phyloP scores from a whole-genome alignment of 2,329 filamentous ascomycete species.

The Alternaria dauci region DNA sequence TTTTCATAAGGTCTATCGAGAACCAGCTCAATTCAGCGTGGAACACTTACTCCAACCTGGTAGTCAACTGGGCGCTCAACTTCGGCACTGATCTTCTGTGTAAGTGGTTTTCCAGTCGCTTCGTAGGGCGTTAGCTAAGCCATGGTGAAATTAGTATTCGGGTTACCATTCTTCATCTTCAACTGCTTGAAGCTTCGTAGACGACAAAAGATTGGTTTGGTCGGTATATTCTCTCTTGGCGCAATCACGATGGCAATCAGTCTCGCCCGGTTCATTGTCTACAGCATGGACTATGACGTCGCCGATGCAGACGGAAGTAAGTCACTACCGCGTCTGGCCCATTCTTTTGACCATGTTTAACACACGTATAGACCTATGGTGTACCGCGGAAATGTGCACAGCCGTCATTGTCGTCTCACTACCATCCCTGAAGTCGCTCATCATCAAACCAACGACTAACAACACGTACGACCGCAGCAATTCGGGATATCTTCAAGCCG shows the following conservation, averaged over 20 bases:
- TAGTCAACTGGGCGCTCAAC: conserved; percentile 29
- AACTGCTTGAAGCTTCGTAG: conserved; percentile 32
- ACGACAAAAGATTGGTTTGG: conserved; percentile 33
- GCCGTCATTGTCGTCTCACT: conserved; percentile 32
- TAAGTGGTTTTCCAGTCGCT: not conserved
- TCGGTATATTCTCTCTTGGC: conserved; percentile 33
- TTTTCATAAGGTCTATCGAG: conserved; percentile 21
- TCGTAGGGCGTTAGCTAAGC: not conserved
- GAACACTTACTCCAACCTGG: conserved; percentile 25
- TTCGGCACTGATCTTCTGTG: conserved; percentile 30
- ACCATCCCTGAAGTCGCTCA: conserved; percentile 28
- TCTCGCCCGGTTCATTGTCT: conserved; percentile 31
- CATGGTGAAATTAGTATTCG: conserved; percentile 21
- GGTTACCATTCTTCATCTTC: conserved; percentile 33
- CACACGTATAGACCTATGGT: conserved; percentile 28
- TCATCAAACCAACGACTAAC: conserved; percentile 17
- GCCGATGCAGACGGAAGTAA: conserved; percentile 32
- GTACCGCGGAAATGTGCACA: conserved; percentile 35
- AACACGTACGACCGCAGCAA: conserved; percentile 22
- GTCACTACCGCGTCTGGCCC: not conserved
- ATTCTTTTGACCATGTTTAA: not conserved
- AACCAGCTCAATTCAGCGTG: conserved; percentile 30
- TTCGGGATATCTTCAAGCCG: conserved; percentile 20
- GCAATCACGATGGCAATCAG: conserved; percentile 34
- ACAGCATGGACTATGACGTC: conserved; percentile 27